These are phyloP conservation scores for Geotrichum bryndzae DNA, from an alignment of 1,139 yeast species.

Conservation along the genomic window DNA sequence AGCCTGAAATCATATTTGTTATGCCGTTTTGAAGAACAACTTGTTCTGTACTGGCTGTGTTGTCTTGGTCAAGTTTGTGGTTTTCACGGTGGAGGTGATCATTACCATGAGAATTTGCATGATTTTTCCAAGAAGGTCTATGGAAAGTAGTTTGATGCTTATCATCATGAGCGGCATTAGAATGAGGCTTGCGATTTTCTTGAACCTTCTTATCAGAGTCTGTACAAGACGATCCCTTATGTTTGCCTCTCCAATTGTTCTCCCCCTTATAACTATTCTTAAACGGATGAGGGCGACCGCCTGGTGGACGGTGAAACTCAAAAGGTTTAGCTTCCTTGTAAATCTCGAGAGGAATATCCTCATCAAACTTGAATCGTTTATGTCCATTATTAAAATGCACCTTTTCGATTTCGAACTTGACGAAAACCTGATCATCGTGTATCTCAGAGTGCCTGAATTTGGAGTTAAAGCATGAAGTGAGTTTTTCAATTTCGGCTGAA, in stretches of 20 bases:
- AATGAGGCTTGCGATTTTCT: not conserved
- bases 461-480: conserved; percentile 53
- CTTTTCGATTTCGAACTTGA: conserved; percentile 51
- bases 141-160: not conserved
- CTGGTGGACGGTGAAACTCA: not conserved
- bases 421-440: conserved; percentile 53
- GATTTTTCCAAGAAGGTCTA: not conserved
- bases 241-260: not conserved
- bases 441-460: conserved; percentile 57
- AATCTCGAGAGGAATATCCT: conserved; percentile 52
- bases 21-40: not conserved
- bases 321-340: conserved; percentile 42
- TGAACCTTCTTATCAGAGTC: not conserved
- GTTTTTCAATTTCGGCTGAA: conserved; percentile 24
- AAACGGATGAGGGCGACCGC: not conserved
- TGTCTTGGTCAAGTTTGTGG: not conserved
- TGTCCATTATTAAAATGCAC: conserved; percentile 71
- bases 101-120: not conserved
- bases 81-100: not conserved
- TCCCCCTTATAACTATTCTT: not conserved
- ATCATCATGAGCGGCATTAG: not conserved
- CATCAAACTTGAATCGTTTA: conserved; percentile 71
- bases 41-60: not conserved
- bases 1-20: not conserved
- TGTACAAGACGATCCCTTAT: not conserved